Percentiles rank a stretch among this genome's conserved stretches.
Conservation (phyloP, 2,329 filamentous ascomycete genomes). For the Fusarium sp. region DNA sequence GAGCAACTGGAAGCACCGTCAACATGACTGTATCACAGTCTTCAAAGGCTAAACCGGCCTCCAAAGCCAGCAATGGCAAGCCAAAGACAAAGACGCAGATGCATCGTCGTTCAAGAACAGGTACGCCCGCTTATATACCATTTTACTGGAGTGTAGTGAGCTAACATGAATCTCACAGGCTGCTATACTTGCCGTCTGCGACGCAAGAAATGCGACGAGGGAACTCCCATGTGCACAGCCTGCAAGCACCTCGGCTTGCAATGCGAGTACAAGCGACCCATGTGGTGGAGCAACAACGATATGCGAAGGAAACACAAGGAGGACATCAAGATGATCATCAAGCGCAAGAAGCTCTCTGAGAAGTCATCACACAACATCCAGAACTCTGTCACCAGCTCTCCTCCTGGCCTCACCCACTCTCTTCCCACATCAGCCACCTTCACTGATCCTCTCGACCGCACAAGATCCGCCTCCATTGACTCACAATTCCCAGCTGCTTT, state of each 20-base stretch:
- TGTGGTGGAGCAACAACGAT: conserved; percentile 98
- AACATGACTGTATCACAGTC: conserved; percentile 72
- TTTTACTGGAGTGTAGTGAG: not conserved
- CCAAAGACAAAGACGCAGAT: conserved; percentile 82
- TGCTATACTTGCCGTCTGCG: conserved; percentile 76
- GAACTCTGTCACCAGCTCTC: conserved; percentile 68
- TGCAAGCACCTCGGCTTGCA: conserved; percentile 80
- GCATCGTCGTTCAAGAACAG: conserved; percentile 94
- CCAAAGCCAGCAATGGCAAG: conserved; percentile 64
- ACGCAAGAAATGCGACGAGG: conserved; percentile 77
- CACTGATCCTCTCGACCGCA: conserved; percentile 78
- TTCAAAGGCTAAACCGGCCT: conserved; percentile 67
- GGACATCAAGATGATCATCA: conserved; percentile 96
- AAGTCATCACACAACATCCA: conserved; percentile 73
- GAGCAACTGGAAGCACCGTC: conserved; percentile 57
- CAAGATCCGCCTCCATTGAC: conserved; percentile 80
- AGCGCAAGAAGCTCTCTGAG: conserved; percentile 93
- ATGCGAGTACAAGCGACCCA: conserved; percentile 96
- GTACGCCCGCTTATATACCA: conserved; percentile 62
- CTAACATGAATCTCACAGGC: conserved; percentile 53
- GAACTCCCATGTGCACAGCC: conserved; percentile 69
- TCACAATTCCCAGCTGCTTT: conserved; percentile 80
- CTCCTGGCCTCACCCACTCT: conserved; percentile 83
- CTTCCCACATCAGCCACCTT: conserved; percentile 83
- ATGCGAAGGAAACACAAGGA: conserved; percentile 89